Evolutionary conservation across 2,329 filamentous ascomycete species (phyloP).

Genomic region (Clonostachys solani): DNA sequence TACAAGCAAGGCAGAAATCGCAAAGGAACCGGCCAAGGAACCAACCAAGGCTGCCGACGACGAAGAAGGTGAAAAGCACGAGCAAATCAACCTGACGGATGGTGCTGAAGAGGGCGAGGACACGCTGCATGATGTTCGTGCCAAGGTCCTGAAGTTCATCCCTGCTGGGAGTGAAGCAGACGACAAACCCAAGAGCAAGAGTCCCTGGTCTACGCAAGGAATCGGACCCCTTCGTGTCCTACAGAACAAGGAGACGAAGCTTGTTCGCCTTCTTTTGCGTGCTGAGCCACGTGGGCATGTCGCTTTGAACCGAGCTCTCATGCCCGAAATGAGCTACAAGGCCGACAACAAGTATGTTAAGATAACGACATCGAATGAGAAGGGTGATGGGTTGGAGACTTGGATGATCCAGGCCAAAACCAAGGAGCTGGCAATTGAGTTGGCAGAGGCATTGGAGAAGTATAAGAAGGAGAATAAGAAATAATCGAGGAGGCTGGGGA

Average conservation of each 20-base stretch:
- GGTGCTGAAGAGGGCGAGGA: constrained; percentile 70
- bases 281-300: constrained; percentile 73
- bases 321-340: constrained; percentile 60
- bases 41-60: constrained; percentile 34
- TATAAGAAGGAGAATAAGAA: constrained; percentile 54
- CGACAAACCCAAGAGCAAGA: constrained; percentile 41
- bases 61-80: constrained; percentile 56
- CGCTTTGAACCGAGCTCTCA: constrained; percentile 64
- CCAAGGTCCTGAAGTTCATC: constrained; percentile 63
- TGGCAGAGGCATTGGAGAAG: constrained; percentile 47
- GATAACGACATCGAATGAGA: constrained; percentile 51
- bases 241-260: constrained; percentile 65
- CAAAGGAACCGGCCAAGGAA: constrained; percentile 13
- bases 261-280: constrained; percentile 65
- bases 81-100: constrained; percentile 67
- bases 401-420: constrained; percentile 73
- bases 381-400: constrained; percentile 57
- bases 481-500: constrained; percentile 12
- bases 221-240: constrained; percentile 69
- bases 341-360: constrained; percentile 57
- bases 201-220: constrained; percentile 65
- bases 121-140: constrained; percentile 64
- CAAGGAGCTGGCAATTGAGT: constrained; percentile 46
- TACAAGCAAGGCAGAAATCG: constrained; percentile 26
- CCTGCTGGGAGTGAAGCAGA: constrained; percentile 39